phyloP scores from a whole-genome alignment of 495 filamentous ascomycete genomes.

The Penicillium daleae region DNA sequence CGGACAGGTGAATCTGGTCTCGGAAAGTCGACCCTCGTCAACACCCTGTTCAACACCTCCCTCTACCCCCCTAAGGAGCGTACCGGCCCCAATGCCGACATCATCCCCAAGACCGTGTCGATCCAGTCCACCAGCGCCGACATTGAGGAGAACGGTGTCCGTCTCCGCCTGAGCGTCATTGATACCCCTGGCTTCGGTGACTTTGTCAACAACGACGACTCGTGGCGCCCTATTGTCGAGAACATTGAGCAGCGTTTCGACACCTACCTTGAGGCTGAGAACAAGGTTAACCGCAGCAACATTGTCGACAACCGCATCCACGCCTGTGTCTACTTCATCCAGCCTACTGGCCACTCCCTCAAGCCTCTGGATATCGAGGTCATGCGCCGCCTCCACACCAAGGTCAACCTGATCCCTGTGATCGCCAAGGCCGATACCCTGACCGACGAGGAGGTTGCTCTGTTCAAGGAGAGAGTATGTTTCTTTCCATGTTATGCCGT shows the following conservation, averaged over 20 bases:
- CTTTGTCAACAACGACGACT: slow-evolving; percentile 99
- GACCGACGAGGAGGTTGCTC: slow-evolving; percentile 92
- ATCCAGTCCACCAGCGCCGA: slow-evolving; percentile 99
- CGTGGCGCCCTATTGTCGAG: slow-evolving; percentile 97
- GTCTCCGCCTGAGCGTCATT: slow-evolving; percentile 93
- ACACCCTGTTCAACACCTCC: slow-evolving; percentile 99
- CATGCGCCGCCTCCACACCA: slow-evolving; percentile 98
- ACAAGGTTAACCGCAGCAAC: slow-evolving; percentile 99
- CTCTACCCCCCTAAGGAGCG: slow-evolving; percentile 98
- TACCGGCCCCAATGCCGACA: slow-evolving; percentile 94
- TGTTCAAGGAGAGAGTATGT: slow-evolving; percentile 92
- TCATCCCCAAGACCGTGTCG: slow-evolving; percentile 97
- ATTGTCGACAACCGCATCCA: slow-evolving; percentile 99
- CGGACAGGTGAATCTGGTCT: slow-evolving; percentile 92
- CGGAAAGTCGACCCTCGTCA: slow-evolving; percentile 98
- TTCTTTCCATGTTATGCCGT: not conserved
- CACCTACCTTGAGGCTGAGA: slow-evolving; percentile 96
- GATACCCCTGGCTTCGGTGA: slow-evolving; percentile 98
- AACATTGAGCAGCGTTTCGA: slow-evolving; percentile 99
- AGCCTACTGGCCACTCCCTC: slow-evolving; percentile 97
- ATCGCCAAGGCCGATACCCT: slow-evolving; percentile 98
- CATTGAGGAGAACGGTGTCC: slow-evolving; percentile 98
- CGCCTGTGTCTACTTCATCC: slow-evolving; percentile 98
- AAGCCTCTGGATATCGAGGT: slow-evolving; percentile 99
- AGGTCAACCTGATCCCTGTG: slow-evolving; percentile 99